These are phyloP conservation scores for Hymenoscyphus fructigenus DNA, from an alignment of 2,329 filamentous ascomycete species.

Conservation along the genomic window DNA sequence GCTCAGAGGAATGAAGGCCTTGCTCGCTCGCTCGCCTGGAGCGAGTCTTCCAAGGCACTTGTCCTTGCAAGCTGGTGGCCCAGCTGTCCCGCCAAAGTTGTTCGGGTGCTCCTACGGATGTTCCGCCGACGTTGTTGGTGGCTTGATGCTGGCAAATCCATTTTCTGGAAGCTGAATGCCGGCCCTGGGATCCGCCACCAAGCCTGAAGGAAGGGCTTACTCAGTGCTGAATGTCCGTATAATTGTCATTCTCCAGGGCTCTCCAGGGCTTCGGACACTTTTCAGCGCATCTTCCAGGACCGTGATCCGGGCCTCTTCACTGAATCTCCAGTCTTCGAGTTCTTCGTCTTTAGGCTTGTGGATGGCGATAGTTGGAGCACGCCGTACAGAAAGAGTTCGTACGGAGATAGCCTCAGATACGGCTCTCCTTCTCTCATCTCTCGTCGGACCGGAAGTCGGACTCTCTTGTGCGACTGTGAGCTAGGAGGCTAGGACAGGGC, in stretches of 20 bases:
- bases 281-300: neutral
- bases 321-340: neutral
- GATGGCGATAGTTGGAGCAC: too few relatives aligned
- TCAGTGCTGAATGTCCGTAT: neutral
- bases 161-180: neutral
- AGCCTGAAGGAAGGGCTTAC: neutral
- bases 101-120: slow-evolving; percentile 1
- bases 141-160: neutral
- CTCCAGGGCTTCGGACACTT: neutral
- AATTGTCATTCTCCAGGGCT: neutral
- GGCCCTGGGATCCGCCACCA: neutral
- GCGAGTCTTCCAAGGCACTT: neutral
- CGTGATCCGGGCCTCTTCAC: neutral
- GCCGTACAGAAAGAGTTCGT: too few relatives aligned
- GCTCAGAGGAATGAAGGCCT: too few relatives aligned
- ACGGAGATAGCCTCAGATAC: too few relatives aligned
- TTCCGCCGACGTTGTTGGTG: neutral
- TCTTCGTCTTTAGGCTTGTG: neutral
- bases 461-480: neutral
- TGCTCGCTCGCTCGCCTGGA: too few relatives aligned
- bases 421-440: neutral
- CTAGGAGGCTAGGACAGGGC: too few relatives aligned
- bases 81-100: neutral
- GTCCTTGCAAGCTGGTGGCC: neutral
- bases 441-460: neutral